A percentile compares a stretch with the other conserved stretches of the same genome.
These are phyloP conservation scores for Ogataea paradorogensis DNA, from an alignment of 805 yeast species.

Conservation along the genomic window DNA sequence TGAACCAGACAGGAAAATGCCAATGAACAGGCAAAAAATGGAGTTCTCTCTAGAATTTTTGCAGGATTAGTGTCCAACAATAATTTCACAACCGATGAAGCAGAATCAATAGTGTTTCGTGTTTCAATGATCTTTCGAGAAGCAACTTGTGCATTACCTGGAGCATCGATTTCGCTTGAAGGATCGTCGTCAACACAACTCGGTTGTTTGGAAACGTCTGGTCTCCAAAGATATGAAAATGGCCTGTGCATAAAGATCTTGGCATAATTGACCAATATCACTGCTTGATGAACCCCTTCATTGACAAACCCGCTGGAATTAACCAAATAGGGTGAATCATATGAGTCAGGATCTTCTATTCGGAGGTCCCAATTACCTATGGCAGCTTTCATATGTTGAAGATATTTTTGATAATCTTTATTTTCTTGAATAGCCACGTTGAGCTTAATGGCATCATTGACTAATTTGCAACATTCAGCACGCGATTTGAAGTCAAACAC, in stretches of 20 bases:
- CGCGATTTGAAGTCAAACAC: constrained; percentile 47
- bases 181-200: constrained; percentile 34
- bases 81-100: constrained; percentile 45
- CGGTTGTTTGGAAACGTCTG: constrained; percentile 42
- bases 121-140: constrained; percentile 50
- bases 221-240: constrained; percentile 50
- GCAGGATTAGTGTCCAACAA: constrained; percentile 48
- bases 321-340: constrained; percentile 41
- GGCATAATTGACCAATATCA: constrained; percentile 47
- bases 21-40: constrained; percentile 50
- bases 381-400: constrained; percentile 42
- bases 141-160: constrained; percentile 36
- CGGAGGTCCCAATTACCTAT: constrained; percentile 51
- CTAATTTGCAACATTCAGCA: constrained; percentile 45
- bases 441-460: constrained; percentile 46
- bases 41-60: constrained; percentile 43
- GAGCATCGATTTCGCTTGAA: constrained; percentile 29
- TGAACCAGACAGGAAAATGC: constrained; percentile 54
- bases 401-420: constrained; percentile 36
- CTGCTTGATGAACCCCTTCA: constrained; percentile 53
- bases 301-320: constrained; percentile 44
- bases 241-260: constrained; percentile 56
- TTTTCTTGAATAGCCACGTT: constrained; percentile 44
- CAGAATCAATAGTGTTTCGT: constrained; percentile 52
- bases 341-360: constrained; percentile 42